Evolutionary conservation across 208 protist species (phyloP).

Genomic region (Leishmania tarentolae): DNA sequence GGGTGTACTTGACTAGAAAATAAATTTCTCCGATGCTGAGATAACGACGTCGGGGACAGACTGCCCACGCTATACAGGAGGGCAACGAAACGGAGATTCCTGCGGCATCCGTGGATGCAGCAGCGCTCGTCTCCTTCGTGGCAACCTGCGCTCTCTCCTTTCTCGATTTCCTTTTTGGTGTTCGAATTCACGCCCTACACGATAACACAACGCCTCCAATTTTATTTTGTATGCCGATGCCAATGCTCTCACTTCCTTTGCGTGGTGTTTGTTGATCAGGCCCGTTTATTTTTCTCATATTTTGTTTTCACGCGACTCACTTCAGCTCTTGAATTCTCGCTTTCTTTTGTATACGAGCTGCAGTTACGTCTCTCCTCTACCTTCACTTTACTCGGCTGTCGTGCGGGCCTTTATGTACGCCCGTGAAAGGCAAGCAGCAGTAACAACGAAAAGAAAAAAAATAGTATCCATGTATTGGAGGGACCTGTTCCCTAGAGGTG

Average conservation of each 20-base stretch:
- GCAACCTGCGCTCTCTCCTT: background rate
- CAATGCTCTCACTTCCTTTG: background rate
- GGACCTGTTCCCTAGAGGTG: background rate
- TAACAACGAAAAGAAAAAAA: background rate
- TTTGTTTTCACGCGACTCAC: background rate
- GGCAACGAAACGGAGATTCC: background rate
- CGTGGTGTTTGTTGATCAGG: background rate
- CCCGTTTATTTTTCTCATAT: background rate
- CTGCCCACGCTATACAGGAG: too few relatives aligned
- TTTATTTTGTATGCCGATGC: background rate
- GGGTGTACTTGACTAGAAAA: slow-evolving; percentile 3
- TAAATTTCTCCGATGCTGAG: background rate
- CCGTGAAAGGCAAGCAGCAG: background rate
- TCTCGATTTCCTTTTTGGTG: background rate
- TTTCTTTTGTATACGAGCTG: background rate
- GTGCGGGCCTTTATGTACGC: background rate
- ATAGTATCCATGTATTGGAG: background rate
- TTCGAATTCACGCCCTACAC: background rate
- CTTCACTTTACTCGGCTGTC: background rate
- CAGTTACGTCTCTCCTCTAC: background rate
- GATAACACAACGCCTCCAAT: background rate
- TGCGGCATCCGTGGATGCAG: background rate
- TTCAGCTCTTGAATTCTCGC: background rate
- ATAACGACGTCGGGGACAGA: background rate
- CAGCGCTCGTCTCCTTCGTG: background rate